Evolutionary conservation across 345 rosid species (phyloP), one percentile per base, ranked within the genome.

Genomic region (Euphorbia peplus): DNA sequence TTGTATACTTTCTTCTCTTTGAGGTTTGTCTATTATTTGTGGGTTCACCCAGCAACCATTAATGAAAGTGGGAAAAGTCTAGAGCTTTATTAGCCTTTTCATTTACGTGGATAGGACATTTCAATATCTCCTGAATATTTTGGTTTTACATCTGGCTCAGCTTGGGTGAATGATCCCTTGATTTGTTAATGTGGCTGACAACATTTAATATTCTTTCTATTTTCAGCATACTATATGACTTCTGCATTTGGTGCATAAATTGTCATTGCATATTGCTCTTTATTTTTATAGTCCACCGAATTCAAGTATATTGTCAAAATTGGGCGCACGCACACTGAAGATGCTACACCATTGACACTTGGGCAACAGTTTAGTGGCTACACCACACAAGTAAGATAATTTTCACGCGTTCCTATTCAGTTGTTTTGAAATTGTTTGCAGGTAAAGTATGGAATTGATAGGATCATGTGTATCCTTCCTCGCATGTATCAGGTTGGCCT

Each of bases 341-440:
- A 95, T 82, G 96, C 98, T 28, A 95, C 99, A 71, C 99, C 96
- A 70, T 86, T 95, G 87, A 95, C 97, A 19, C 85, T 91, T 30
- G 99, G 97, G 60, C 99, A 95, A 83, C 96, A 90, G 81, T 95
- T 91, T 76, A 86, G 98, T 83, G 98, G 98, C 83, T 95, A 95
- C 79, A 78, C 87, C 62, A 95, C 93, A 21, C 99, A 95, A 72
- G 99, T 95, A 75, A 80, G 77, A 39, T 72, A 35, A 6, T 55
- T 64, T 70, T 66, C 42, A 44, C 64, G 42, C 56, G 3, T 68
- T 57, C 18, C 21, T 4, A 16, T 53, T 19, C 22, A 14, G 57
- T 62, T 42, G 2, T 54, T 18, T 1, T 54, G 37, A 32, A 18
- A 41, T 28, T 18, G n/a, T 58, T 62, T 50, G 30, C 62, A 91